Base-by-base conservation (phyloP, 176 grass and related monocot genomes). In the Triticum urartu region DNA sequence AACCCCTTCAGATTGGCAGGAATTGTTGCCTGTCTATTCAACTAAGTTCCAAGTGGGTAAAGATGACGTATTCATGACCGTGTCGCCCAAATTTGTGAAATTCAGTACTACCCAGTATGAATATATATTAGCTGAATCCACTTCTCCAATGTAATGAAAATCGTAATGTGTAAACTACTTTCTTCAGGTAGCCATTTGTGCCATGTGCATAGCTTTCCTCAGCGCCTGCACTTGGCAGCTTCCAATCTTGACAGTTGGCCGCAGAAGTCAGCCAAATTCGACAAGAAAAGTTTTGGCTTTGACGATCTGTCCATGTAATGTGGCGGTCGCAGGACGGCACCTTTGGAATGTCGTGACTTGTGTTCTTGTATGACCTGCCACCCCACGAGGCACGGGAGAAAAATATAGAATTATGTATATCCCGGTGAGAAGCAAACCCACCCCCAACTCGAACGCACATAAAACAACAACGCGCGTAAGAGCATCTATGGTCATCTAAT, bases 211-310 rank as follows among this genome's bases (percentile, higher is more conserved):
- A 68, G 67, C 20, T 73, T 32, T 26, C 71, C 22, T 65, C 32
- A 38, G 42, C 3, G 7, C 50, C 72, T 36, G 20, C 48, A 62
- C 24, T 54, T 81, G 77, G 83, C 28, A 38, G 72, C 71, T 42
- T 90, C 47, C 28, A 38, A 32, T 39, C 26, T 59, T 72, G 17
- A 36, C 66, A 67, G 52, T 6, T 76, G 17, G 33, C 64, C 69
- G 69, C 36, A 81, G 3, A 72, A 40, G 38, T 70, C 59, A 68
- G 56, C 28, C 6, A 39, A 61, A 28, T 52, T 28, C 3, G 24
- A 12, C 17, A n/a, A 50, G 61, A 54, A 87, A 87, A 64, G 39
- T 63, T 84, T 91, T 71, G 60, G 63, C 43, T 64, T 65, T 63
- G 39, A 33, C n/a, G 22, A 9, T 35, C 62, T 81, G 38, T 85